These are phyloP conservation scores for Irpex sp. DNA, from an alignment of 1,284 basidiomycete genomes.

Conservation along the genomic window DNA sequence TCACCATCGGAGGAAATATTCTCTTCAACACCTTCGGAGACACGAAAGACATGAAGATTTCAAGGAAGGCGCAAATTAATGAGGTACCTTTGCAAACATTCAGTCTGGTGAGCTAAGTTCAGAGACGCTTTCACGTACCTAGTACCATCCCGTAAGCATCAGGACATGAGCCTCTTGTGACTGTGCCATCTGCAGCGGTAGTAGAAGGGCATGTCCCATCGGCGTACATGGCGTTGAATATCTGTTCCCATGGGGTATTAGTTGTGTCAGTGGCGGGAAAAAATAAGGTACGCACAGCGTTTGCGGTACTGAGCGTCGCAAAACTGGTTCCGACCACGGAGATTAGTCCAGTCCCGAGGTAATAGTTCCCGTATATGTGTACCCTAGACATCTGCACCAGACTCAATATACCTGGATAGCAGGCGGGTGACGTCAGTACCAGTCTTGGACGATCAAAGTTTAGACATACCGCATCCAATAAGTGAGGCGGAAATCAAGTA, in stretches of 20 bases:
- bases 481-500: conserved; percentile 84
- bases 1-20: conserved; percentile 81
- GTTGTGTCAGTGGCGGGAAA: not conserved
- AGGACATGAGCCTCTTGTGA: conserved; percentile 64
- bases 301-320: conserved; percentile 74
- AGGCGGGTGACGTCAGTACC: not conserved
- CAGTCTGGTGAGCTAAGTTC: not conserved
- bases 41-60: conserved; percentile 76
- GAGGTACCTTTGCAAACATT: conserved; percentile 53
- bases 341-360: conserved; percentile 76
- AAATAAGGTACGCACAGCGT: conserved; percentile 43
- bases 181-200: conserved; percentile 54
- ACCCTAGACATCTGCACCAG: conserved; percentile 74
- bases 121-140: conserved; percentile 35
- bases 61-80: conserved; percentile 76
- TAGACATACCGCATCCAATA: conserved; percentile 63
- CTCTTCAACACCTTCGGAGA: conserved; percentile 60
- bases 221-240: conserved; percentile 71
- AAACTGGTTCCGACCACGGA: conserved; percentile 88
- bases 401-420: conserved; percentile 60
- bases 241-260: conserved; percentile 25
- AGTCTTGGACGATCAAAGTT: not conserved
- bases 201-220: conserved; percentile 75
- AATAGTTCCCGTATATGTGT: conserved; percentile 56
- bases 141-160: conserved; percentile 79